Base-by-base conservation (phyloP, 148 eudicot species). In the Rhododendron henanense region DNA sequence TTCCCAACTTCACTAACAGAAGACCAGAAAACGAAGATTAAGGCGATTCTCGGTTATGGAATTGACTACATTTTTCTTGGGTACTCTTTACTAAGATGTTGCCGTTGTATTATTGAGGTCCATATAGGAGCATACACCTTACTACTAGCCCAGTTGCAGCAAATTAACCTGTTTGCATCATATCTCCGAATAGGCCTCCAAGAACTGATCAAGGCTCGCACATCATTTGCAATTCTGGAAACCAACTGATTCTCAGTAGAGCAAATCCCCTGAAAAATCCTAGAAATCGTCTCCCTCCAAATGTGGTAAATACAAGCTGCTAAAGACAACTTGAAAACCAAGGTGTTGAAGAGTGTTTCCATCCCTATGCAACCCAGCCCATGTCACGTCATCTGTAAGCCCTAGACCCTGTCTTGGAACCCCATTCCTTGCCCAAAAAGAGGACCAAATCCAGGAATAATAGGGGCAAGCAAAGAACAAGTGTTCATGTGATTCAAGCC, bases 1-100 rank as follows among this genome's bases (percentile, higher is more conserved):
- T 97, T 97, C 87, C 98, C 99, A 31, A 86, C 93, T 55, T 93
- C 98, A 67, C 87, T 95, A 84, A 93, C 95, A 75, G 91, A 94
- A 45, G 98, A 93, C 51, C 96, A 97, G 89, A 97, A 97, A 92
- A 85, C 80, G 78, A 93, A 95, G 90, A 93, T 95, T 83, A 92
- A 92, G 89, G 94, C 91, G 88, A 82, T 90, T 75, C 96, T 97
- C 37, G 90, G 90, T 85, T 95, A 92, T 87, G 83, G 53, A 51
- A 50, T 79, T 25, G 53, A 65, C 37, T 39, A 55, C 28, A 14
- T 33, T 77, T 77, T 57, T 53, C 14, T 5, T 21, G 75, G 65
- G 74, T 85, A 65, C 31, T n/a, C 69, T 65, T 65, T 13, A 3
- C 71, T n/a, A 48, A 73, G 63, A 41, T 45, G 44, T 23, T 28